A percentile compares a stretch with the other conserved stretches of the same genome.
Conservation (phyloP, 2,329 filamentous ascomycete genomes). For the Alternaria burnsii region DNA sequence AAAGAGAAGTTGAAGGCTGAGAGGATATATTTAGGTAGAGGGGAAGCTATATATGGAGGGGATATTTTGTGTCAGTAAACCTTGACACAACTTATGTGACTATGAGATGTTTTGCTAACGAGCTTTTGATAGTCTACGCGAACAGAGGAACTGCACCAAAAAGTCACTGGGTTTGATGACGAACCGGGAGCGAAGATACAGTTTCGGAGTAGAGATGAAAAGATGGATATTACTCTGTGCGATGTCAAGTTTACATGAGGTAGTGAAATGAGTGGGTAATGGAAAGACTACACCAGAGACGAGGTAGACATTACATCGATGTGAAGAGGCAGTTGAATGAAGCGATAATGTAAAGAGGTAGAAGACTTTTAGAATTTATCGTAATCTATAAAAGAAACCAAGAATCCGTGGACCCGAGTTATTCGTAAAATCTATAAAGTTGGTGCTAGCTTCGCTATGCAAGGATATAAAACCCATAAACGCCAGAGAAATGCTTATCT, state of each 20-base stretch:
- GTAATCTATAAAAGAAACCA: constrained; percentile 4
- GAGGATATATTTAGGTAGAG: too few species aligned
- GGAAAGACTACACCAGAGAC: neutral
- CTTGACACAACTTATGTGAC: neutral
- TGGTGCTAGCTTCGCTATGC: constrained; percentile 14
- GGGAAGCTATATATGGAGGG: neutral
- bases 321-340: constrained; percentile 50
- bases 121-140: neutral
- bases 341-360: constrained; percentile 63
- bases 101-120: neutral
- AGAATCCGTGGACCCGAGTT: constrained; percentile 6
- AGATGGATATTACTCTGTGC: neutral
- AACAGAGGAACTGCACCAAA: neutral
- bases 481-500: constrained; percentile 14
- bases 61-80: neutral
- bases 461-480: constrained; percentile 15
- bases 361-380: constrained; percentile 56
- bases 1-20: neutral
- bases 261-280: too few species aligned
- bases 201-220: neutral
- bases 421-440: constrained; percentile 15
- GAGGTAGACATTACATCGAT: neutral
- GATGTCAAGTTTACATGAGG: neutral
- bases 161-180: neutral
- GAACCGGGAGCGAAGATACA: neutral